Evolutionary conservation across 768 basidiomycete genomes (phyloP), one percentile per base, ranked within the genome.

Genomic region (Rhizopogon vinicolor): DNA sequence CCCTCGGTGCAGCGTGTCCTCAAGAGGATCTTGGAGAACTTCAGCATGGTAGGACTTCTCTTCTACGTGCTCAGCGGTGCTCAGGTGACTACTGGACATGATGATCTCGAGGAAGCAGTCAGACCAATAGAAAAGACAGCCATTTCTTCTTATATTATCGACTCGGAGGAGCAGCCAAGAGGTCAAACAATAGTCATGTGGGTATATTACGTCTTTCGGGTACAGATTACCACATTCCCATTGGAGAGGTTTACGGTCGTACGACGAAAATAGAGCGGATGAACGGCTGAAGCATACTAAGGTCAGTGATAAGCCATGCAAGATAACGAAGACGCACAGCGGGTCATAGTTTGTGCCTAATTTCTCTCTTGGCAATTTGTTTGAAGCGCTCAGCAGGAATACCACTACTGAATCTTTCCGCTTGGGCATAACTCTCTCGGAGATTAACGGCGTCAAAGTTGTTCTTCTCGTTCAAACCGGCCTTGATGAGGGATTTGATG

Each of bases 401-500:
- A 1, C 85, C 86, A 53, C 79, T 85, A 5, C 77, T 79, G 63
- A 88, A 80, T 49, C 80, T 75, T 45, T 79, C 82, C 3, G 85
- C 86, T 70, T 89, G 87, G 10, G 82, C 84, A 63, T 86, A 87
- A 52, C 83, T 85, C 68, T 89, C 86, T 44, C 86, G 76, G 13
- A 87, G 72, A 60, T 86, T 86, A 10, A 81, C 80, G 3, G 79
- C 80, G 64, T 89, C 84, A 3, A 82, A 79, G 52, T 82, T 70
- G 44, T 85, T 85, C 66, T 79, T 84, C 61, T 87, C 86, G 40
- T 79, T 72, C 58, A 85, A 57, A 14, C 81, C 85, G 7, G 74
- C 72, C 51, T 74, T 77, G 40, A 88, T 75, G 22, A 87, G 76
- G 14, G 67, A 68, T 65, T 82, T 85, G 37, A 82, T 75, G 3